Evolutionary conservation across 108 stramenopile genomes (phyloP).

Genomic region (Parietichytrium sp.): DNA sequence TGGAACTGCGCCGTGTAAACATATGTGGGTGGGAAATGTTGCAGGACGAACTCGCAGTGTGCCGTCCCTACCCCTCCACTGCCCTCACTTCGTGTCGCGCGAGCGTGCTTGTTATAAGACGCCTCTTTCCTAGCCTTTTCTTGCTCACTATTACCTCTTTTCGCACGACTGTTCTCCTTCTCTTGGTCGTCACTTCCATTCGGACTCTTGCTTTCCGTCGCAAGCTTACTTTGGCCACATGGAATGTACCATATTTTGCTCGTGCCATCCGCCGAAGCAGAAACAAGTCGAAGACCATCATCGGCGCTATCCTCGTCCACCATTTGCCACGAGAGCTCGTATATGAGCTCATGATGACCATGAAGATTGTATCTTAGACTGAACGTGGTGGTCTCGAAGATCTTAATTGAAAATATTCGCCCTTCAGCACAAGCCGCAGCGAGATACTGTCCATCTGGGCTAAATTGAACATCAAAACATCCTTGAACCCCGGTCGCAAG

Average conservation of each 20-base stretch:
- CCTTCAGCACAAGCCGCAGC: slow-evolving; percentile 20
- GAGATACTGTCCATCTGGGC: not conserved
- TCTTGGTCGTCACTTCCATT: not conserved
- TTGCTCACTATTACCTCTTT: not conserved
- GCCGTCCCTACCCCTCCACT: too few species aligned
- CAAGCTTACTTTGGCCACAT: not conserved
- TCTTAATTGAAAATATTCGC: not conserved
- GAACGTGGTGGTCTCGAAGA: not conserved
- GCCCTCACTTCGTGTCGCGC: not conserved
- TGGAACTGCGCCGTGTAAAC: slow-evolving; percentile 7
- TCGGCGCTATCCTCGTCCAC: not conserved
- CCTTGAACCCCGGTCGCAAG: not conserved
- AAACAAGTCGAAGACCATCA: not conserved
- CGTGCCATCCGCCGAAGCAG: slow-evolving; percentile 7
- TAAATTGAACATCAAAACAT: slow-evolving; percentile 17
- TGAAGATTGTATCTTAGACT: not conserved
- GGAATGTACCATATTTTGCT: not conserved
- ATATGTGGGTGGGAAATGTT: not conserved
- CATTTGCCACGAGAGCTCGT: slow-evolving; percentile 27
- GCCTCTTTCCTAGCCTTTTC: not conserved
- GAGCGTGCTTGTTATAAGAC: not conserved
- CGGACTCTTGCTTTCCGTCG: not conserved
- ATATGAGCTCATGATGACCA: not conserved
- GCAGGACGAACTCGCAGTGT: not conserved
- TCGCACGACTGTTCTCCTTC: not conserved